Evolutionary conservation across 257 asterid species (phyloP).

Genomic region (Primulina huaijiensis): DNA sequence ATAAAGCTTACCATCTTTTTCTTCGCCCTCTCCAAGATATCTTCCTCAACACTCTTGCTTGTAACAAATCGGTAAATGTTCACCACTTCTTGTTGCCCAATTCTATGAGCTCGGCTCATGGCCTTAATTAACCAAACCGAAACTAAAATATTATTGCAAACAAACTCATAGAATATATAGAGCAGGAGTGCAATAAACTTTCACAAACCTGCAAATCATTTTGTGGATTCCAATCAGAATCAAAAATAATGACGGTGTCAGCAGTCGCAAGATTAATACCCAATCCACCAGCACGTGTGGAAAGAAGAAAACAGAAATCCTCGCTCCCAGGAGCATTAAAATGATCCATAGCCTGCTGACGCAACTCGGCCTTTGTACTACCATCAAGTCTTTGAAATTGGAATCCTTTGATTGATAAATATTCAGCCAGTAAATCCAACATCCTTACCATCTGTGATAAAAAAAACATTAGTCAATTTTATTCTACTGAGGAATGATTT

Average conservation of each 20-base stretch:
- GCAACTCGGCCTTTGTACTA: constrained; percentile 94
- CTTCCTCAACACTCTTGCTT: constrained; percentile 99
- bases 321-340: constrained; percentile 97
- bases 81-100: constrained; percentile 99
- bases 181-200: constrained; percentile 17
- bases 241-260: constrained; percentile 97
- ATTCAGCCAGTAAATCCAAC: constrained; percentile 96
- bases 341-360: constrained; percentile 99
- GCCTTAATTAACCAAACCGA: constrained; percentile 53
- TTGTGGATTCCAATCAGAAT: constrained; percentile 99
- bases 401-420: constrained; percentile 86
- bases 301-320: constrained; percentile 98
- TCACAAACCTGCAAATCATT: constrained; percentile 88
- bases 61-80: constrained; percentile 97
- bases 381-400: constrained; percentile 98
- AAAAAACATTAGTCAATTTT: constrained; percentile 23
- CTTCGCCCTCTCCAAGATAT: constrained; percentile 97
- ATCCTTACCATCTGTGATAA: constrained; percentile 89
- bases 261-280: constrained; percentile 99
- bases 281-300: constrained; percentile 99
- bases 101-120: constrained; percentile 99
- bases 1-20: constrained; percentile 82
- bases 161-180: neutral
- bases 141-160: constrained; percentile 10
- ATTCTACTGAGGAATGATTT: constrained; percentile 9